Evolutionary conservation across 768 basidiomycete genomes (phyloP), one percentile per base, ranked within the genome.

Genomic region (Mycena indigotica): DNA sequence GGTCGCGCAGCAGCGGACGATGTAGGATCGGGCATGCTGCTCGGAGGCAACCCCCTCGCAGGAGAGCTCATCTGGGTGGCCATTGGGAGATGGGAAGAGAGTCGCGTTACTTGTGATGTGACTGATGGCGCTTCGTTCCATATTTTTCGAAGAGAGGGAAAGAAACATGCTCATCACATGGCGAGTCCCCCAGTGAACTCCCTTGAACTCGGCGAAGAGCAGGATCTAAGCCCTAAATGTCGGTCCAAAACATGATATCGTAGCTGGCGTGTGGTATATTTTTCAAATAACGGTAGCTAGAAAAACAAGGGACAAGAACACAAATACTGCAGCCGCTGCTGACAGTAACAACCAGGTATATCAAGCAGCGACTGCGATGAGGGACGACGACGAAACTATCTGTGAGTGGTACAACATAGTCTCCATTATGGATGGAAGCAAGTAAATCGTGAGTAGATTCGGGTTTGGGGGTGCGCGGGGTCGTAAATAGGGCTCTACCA

Each of bases 401-500:
- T 51, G 55, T 57, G 39, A 19, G 41, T 44, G 52, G 52, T 62
- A 62, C 61, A 62, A 58, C 61, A 59, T 56, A 62, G 61, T 56
- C 61, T 63, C 54, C 51, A 59, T 63, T 63, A 62, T 48, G 46
- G 21, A 53, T 52, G 16, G 46, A 28, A 28, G 44, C 26, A 17
- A 40, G 28, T 29, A 21, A 28, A 52, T 48, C 53, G 56, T 61
- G 57, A 57, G 53, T 61, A 58, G 56, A 29, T 41, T 30, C 53
- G 21, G 8, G 41, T 44, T 8, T 19, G 12, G 41, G 12, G 41
- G 8, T 6, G 41, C 8, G 41, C 41, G 41, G 26, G 58, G 52
- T 65, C 64, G 63, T 66, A 63, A 56, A 64, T 67, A 59, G 21
- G 25, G 12, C 46, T 45, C 56, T 62, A 57, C 56, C 40, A 30